phyloP scores from a whole-genome alignment of 805 yeast genomes.

The Yarrowia yakushimensis region DNA sequence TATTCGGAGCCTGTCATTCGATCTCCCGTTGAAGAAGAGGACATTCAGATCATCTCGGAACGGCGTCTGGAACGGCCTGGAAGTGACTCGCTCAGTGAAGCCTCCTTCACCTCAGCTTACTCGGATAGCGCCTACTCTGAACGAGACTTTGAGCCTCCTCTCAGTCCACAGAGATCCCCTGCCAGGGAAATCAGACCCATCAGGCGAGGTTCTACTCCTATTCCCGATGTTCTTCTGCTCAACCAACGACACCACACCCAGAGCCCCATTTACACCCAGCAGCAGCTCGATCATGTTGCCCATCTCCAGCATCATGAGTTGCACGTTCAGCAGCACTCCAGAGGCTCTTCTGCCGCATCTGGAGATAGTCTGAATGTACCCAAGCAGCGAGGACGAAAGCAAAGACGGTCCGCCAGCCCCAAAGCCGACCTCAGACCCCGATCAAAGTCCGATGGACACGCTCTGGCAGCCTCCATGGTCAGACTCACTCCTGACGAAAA shows the following conservation, averaged over 20 bases:
- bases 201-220: background rate
- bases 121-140: background rate
- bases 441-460: conserved; percentile 3
- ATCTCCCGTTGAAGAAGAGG: background rate
- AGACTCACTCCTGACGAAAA: conserved; percentile 7
- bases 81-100: background rate
- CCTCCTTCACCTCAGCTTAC: background rate
- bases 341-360: background rate
- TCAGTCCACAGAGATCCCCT: background rate
- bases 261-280: background rate
- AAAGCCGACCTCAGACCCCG: background rate
- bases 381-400: background rate
- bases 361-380: background rate
- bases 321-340: background rate
- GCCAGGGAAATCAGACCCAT: background rate
- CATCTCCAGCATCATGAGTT: background rate
- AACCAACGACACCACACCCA: background rate
- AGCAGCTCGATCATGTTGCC: background rate
- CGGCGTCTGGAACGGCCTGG: background rate
- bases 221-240: background rate
- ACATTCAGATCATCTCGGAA: background rate
- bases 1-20: background rate
- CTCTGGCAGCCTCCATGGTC: conserved; percentile 2
- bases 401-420: background rate
- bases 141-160: conserved; percentile 16